Conservation (phyloP, 148 eudicot species). For the Persicaria maculosa region DNA sequence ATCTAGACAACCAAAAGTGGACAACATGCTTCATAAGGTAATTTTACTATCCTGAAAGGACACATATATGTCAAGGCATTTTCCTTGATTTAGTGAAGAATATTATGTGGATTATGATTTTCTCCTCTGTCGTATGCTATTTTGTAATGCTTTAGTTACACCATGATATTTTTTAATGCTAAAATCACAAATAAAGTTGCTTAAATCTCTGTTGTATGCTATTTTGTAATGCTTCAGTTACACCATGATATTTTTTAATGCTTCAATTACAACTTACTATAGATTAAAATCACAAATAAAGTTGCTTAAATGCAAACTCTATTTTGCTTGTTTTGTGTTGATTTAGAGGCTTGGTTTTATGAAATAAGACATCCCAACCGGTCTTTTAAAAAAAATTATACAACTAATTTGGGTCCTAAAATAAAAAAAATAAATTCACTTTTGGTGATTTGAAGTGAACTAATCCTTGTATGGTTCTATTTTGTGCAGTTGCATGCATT, state of each 20-base stretch:
- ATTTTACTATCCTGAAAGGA: background rate
- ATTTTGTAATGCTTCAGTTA: background rate
- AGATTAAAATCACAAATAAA: background rate
- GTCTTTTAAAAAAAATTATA: background rate
- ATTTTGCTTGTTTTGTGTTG: background rate
- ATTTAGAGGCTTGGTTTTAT: background rate
- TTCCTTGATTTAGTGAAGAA: background rate
- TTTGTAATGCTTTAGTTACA: background rate
- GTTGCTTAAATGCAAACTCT: background rate
- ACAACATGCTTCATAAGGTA: constrained; percentile 62
- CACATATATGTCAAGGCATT: background rate
- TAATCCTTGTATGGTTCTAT: constrained; percentile 14
- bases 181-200: background rate
- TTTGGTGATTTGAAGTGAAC: background rate
- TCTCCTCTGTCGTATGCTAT: background rate
- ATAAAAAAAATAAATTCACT: background rate
- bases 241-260: too few relatives aligned
- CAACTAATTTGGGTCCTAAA: background rate
- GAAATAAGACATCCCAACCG: background rate
- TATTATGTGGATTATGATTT: background rate
- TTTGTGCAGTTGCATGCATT: constrained; percentile 75
- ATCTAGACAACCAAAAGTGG: constrained; percentile 58
- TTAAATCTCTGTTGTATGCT: background rate
- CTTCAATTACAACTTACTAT: background rate
- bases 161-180: background rate